phyloP scores from a whole-genome alignment of 1,139 yeast species.

The Sugiyamaella grinbergsii region DNA sequence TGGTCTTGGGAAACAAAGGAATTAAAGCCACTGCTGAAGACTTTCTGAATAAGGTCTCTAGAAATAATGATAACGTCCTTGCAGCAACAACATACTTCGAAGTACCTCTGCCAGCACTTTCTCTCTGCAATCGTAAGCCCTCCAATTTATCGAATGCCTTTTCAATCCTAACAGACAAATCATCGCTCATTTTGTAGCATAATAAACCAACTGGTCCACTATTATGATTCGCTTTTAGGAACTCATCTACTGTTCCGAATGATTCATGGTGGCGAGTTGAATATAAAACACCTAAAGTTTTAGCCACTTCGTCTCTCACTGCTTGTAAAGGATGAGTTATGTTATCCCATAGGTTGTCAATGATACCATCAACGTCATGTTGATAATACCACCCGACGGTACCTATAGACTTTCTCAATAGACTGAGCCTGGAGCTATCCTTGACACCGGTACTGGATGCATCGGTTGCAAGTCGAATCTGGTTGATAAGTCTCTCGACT shows the following conservation, averaged over 20 bases:
- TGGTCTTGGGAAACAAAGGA: conserved; percentile 45
- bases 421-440: conserved; percentile 64
- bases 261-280: conserved; percentile 57
- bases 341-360: conserved; percentile 51
- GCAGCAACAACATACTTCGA: conserved; percentile 43
- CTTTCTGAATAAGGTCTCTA: conserved; percentile 32
- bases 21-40: conserved; percentile 35
- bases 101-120: conserved; percentile 20
- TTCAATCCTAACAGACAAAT: conserved; percentile 40
- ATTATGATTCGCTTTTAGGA: conserved; percentile 47
- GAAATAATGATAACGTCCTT: conserved; percentile 39
- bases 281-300: conserved; percentile 59
- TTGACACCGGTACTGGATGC: conserved; percentile 72
- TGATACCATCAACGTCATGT: conserved; percentile 48
- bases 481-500: conserved; percentile 51
- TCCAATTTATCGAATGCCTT: conserved; percentile 51
- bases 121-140: conserved; percentile 45
- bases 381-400: conserved; percentile 63
- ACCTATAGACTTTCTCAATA: conserved; percentile 58
- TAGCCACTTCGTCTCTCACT: conserved; percentile 73
- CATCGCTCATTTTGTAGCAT: conserved; percentile 37
- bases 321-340: conserved; percentile 57
- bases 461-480: conserved; percentile 51
- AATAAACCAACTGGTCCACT: conserved; percentile 44
- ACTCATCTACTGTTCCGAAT: conserved; percentile 47